Percentiles rank a stretch among this genome's conserved stretches.
These are phyloP conservation scores for Ormosia emarginata DNA, from an alignment of 306 rosid species.

Conservation along the genomic window DNA sequence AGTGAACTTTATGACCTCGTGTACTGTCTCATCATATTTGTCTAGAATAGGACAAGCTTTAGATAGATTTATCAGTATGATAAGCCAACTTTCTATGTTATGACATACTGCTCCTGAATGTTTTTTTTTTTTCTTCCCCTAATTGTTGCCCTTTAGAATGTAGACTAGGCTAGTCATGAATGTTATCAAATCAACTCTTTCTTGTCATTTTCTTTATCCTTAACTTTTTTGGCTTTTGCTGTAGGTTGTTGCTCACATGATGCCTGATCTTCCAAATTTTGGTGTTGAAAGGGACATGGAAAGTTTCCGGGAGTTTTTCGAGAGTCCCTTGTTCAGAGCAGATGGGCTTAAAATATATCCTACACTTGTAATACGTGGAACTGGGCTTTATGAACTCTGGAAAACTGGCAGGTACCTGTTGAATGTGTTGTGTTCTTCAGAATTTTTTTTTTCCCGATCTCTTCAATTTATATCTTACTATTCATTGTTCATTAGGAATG, in stretches of 20 bases:
- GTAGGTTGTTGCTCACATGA: constrained; percentile 99
- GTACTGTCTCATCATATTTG: background rate
- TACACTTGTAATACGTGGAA: constrained; percentile 95
- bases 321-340: constrained; percentile 87
- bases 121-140: background rate
- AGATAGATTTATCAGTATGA: background rate
- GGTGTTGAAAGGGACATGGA: constrained; percentile 99
- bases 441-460: background rate
- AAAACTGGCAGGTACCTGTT: constrained; percentile 84
- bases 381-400: constrained; percentile 99
- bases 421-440: background rate
- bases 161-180: background rate
- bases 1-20: background rate
- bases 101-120: background rate
- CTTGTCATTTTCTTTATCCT: constrained; percentile 5
- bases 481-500: background rate
- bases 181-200: background rate
- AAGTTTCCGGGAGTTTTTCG: constrained; percentile 92
- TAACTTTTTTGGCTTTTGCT: constrained; percentile 9
- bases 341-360: constrained; percentile 99
- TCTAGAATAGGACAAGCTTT: background rate
- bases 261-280: constrained; percentile 99
- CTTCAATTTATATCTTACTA: background rate
- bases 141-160: background rate
- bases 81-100: background rate